phyloP scores from a whole-genome alignment of 345 rosid species.

The Turnera subulata region DNA sequence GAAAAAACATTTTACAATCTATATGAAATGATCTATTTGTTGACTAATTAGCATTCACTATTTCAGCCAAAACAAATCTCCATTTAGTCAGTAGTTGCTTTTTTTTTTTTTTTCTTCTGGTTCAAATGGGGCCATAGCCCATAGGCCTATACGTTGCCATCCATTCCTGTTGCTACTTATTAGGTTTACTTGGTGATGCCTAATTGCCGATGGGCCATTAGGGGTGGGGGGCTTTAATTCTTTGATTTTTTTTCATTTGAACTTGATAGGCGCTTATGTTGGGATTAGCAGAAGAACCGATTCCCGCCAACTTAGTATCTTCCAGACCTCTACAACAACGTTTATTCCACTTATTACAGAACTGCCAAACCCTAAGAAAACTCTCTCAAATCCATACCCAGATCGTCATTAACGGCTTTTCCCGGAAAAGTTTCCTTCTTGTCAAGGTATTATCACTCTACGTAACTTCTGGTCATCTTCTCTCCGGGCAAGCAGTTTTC shows the following conservation, averaged over 20 bases:
- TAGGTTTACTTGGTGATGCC: no score
- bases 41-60: no score
- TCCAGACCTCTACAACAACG: conserved; percentile 34
- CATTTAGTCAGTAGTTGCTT: no score
- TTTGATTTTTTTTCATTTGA: no score
- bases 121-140: no score
- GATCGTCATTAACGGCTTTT: conserved; percentile 27
- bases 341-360: conserved; percentile 32
- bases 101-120: no score
- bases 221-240: conserved; percentile 37
- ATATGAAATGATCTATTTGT: no score
- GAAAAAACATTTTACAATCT: no score
- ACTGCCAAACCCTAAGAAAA: conserved; percentile 7
- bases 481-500: conserved; percentile 19
- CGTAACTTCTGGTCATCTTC: conserved; percentile 16
- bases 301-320: conserved; percentile 14
- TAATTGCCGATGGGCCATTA: conserved; percentile 46
- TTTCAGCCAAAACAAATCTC: no score
- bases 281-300: background rate
- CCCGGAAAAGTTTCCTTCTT: conserved; percentile 32
- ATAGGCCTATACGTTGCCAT: no score
- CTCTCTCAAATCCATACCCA: conserved; percentile 35
- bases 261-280: no score
- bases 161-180: no score
- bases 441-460: conserved; percentile 33